Percentiles rank a stretch among this genome's conserved stretches.
These are phyloP conservation scores for Aspergillus sp. DNA, from an alignment of 2,329 filamentous ascomycete species.

Conservation along the genomic window DNA sequence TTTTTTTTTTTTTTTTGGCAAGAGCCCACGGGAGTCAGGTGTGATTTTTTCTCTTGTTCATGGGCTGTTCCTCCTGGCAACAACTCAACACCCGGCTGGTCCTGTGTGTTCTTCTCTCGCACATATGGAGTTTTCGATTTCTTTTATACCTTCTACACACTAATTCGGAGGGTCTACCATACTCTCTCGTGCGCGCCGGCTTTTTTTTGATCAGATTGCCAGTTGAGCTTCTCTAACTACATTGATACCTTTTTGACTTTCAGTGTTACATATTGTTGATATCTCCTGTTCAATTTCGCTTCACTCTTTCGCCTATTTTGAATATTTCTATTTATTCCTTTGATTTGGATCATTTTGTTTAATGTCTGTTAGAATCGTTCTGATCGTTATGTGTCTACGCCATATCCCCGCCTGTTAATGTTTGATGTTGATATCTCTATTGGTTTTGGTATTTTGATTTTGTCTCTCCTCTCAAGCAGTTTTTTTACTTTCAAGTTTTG, in stretches of 20 bases:
- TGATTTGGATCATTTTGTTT: constrained; percentile 14
- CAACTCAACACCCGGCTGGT: constrained; percentile 47
- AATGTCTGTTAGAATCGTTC: constrained; percentile 29
- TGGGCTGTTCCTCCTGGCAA: constrained; percentile 36
- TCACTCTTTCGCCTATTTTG: constrained; percentile 19
- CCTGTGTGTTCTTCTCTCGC: constrained; percentile 45
- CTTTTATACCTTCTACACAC: constrained; percentile 23
- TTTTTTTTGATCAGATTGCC: constrained; percentile 31
- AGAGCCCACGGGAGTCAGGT: constrained; percentile 46
- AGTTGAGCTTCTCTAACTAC: constrained; percentile 19
- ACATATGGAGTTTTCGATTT: constrained; percentile 39
- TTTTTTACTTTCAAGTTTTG: constrained; percentile 3
- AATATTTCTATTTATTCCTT: constrained; percentile 8
- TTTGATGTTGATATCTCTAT: constrained; percentile 7
- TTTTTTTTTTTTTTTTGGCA: constrained; percentile 29
- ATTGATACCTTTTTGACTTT: constrained; percentile 20
- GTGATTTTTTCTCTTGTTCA: constrained; percentile 41
- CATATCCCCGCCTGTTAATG: constrained; percentile 22
- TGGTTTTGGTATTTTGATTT: constrained; percentile 12
- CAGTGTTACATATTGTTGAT: constrained; percentile 21
- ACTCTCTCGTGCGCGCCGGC: constrained; percentile 35
- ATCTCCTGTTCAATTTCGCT: constrained; percentile 16
- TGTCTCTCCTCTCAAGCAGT: constrained; percentile 18
- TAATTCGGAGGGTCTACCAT: constrained; percentile 25
- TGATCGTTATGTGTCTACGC: constrained; percentile 28